Conservation (phyloP, 495 filamentous ascomycete genomes). For the Aspergillus incahuasiensis region DNA sequence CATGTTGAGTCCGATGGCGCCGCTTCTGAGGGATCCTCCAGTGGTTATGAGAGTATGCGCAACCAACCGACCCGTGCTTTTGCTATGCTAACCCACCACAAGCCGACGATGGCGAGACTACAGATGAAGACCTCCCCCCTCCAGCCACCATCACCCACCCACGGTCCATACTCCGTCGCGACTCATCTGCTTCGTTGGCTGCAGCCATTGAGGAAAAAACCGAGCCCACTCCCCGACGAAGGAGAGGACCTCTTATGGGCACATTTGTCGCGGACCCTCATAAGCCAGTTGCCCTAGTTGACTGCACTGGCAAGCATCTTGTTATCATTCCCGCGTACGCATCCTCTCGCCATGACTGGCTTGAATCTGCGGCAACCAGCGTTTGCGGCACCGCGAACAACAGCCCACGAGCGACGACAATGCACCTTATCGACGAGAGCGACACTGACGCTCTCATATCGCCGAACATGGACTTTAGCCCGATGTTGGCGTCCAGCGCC, state of each 20-base stretch:
- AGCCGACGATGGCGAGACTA: slow-evolving; percentile 81
- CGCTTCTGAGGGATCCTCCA: slow-evolving; percentile 55
- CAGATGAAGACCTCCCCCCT: slow-evolving; percentile 71
- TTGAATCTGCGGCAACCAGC: slow-evolving; percentile 46
- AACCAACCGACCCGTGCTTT: slow-evolving; percentile 1
- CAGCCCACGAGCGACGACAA: slow-evolving; percentile 46
- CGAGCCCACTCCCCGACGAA: slow-evolving; percentile 44
- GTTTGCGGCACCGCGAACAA: slow-evolving; percentile 48
- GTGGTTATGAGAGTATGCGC: slow-evolving; percentile 72
- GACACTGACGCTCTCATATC: slow-evolving; percentile 48
- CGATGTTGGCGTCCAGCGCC: slow-evolving; percentile 63
- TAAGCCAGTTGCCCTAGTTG: slow-evolving; percentile 69
- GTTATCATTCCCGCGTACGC: slow-evolving; percentile 58
- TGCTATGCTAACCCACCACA: slow-evolving; percentile 49
- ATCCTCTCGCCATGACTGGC: slow-evolving; percentile 46
- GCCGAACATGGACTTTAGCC: slow-evolving; percentile 45
- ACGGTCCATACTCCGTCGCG: slow-evolving; percentile 52
- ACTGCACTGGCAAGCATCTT: slow-evolving; percentile 64
- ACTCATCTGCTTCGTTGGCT: slow-evolving; percentile 45
- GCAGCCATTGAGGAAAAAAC: slow-evolving; percentile 48
- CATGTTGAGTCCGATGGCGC: slow-evolving; percentile 49
- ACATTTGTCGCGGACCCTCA: slow-evolving; percentile 52
- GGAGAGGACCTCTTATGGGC: slow-evolving; percentile 53
- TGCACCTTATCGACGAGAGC: slow-evolving; percentile 48
- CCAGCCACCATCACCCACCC: slow-evolving; percentile 51